phyloP scores from a whole-genome alignment of 805 yeast genomes.

The Metschnikowia aberdeeniae region DNA sequence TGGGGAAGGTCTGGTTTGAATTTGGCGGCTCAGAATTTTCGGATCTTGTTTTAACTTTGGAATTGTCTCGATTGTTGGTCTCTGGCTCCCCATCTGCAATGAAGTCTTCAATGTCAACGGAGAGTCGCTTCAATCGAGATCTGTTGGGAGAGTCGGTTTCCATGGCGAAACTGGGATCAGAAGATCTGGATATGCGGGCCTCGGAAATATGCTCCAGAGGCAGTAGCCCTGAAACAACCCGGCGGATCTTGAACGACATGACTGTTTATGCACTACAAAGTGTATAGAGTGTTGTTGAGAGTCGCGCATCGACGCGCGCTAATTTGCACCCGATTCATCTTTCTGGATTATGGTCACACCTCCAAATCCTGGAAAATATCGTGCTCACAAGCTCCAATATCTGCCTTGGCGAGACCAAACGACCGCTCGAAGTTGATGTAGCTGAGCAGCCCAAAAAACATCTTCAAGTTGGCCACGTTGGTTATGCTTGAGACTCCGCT shows the following conservation, averaged over 20 bases:
- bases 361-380: slow-evolving; percentile 59
- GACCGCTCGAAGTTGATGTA: slow-evolving; percentile 61
- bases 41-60: no score
- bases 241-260: slow-evolving; percentile 11
- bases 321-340: no score
- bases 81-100: background rate
- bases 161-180: background rate
- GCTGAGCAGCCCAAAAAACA: slow-evolving; percentile 64
- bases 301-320: no score
- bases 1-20: no score
- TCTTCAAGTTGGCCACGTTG: slow-evolving; percentile 46
- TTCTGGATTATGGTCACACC: background rate
- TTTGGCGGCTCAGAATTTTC: no score
- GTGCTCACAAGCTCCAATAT: slow-evolving; percentile 38
- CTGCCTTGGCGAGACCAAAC: slow-evolving; percentile 43
- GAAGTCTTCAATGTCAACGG: slow-evolving; percentile 5
- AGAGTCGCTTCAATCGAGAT: slow-evolving; percentile 1
- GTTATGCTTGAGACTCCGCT: slow-evolving; percentile 37
- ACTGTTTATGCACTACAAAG: no score
- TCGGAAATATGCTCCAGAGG: slow-evolving; percentile 6
- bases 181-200: background rate
- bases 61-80: no score
- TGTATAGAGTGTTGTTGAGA: no score
- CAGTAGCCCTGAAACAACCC: slow-evolving; percentile 11
- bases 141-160: slow-evolving; percentile 6